Base-by-base conservation (phyloP, 2,329 filamentous ascomycete species). In the Botrytis tulipae region DNA sequence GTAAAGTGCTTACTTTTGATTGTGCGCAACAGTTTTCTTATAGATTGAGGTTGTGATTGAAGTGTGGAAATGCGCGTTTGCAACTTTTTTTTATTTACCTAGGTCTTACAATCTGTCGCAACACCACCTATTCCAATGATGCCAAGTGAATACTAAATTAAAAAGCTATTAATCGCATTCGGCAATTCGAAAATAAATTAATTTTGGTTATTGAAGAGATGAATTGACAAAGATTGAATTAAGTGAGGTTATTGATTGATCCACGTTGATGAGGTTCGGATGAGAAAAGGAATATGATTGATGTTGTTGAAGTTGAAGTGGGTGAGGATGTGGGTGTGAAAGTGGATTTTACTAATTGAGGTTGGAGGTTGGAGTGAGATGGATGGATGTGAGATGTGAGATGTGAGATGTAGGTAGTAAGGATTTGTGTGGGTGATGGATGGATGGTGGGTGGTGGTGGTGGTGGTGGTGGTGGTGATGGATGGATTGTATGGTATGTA, bases 111-210 rank as follows among this genome's bases (percentile, higher is more conserved):
- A 25, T 59, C 60, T 59, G 48, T 70, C 51, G 67, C 67, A 70
- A 70, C 35, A 66, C 61, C 37, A 66, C 61, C 37, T 35, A 72
- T 44, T 65, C 46, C 61, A 72, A 72, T 12, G 48, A 25, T 72
- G 51, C 40, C 40, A 72, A 60, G 65, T 68, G 37, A 61, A 72
- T 42, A 14, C 4, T 40, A 42, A 12, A 42, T 37, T 60, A 4
- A 59, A 66, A 68, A 68, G 62, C 51, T 60, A 48, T 68, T 60
- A 42, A 61, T 72, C 40, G 62, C 71, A 72, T 68, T 72, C 62
- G 62, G 51, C 62, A 68, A 46, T 60, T 44, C 14, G n/a, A 8
- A 35, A 51, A 14, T 54, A 35, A n/a, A 22, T 18, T 18, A 42
- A 42, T 42, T 44, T 32, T 29, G 18, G 14, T 7, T 54, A 25